phyloP scores from a whole-genome alignment of 73 alveolate species.

The Paramecium primaurelia region DNA sequence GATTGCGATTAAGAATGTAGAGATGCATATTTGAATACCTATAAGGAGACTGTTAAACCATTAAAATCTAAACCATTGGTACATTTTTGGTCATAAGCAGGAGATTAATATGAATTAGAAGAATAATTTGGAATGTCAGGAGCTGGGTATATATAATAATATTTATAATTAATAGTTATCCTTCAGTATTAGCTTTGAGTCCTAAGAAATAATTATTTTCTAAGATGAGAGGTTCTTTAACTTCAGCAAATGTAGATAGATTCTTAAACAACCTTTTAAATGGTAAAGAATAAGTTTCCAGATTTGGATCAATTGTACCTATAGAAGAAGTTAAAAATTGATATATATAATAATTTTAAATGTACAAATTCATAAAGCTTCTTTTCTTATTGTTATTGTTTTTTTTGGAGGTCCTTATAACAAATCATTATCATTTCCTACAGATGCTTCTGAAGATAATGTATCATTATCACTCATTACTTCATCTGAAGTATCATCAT shows the following conservation, averaged over 20 bases:
- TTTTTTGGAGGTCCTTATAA: background rate
- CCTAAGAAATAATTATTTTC: constrained; percentile 30
- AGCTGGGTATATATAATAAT: constrained; percentile 66
- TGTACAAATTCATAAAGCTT: constrained; percentile 9
- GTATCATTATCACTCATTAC: constrained; percentile 42
- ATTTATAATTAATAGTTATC: constrained; percentile 70
- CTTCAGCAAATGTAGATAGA: constrained; percentile 16
- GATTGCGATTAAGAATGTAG: constrained; percentile 87
- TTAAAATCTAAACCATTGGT: constrained; percentile 78
- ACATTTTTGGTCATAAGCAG: constrained; percentile 89
- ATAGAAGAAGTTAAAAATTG: background rate
- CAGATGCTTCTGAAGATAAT: background rate
- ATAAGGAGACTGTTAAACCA: constrained; percentile 75
- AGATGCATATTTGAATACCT: constrained; percentile 69
- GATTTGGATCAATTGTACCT: background rate
- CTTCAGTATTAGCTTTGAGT: constrained; percentile 85
- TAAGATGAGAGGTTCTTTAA: constrained; percentile 56
- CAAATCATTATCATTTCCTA: background rate
- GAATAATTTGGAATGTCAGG: constrained; percentile 71
- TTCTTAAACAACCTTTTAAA: constrained; percentile 14
- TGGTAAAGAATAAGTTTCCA: constrained; percentile 39
- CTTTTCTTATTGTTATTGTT: constrained; percentile 17
- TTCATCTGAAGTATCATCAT: constrained; percentile 10
- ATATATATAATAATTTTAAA: constrained; percentile 7
- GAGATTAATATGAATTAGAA: constrained; percentile 85